Evolutionary conservation across 192 early-diverging fungal species (phyloP).

Genomic region (Phycomyces blakesleeanus): DNA sequence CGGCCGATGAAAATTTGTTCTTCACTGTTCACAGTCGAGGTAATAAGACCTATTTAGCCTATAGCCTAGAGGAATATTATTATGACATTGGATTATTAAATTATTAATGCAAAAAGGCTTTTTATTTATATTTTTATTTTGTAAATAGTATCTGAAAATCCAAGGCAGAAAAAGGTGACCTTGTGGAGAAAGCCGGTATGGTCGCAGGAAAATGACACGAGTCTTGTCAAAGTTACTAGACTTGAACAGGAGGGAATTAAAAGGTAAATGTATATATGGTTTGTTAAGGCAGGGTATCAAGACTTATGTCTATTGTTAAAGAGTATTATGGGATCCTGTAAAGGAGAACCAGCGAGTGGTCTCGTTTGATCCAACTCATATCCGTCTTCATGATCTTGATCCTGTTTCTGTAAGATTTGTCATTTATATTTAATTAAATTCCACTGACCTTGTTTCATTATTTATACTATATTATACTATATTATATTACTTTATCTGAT

Average conservation of each 20-base stretch:
- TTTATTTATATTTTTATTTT: no score
- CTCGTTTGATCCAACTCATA: slow-evolving; percentile 35
- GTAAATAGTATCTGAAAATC: slow-evolving; percentile 8
- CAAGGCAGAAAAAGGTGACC: slow-evolving; percentile 14
- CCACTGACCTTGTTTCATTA: no score
- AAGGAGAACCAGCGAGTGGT: slow-evolving; percentile 19
- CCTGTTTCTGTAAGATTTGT: slow-evolving; percentile 5
- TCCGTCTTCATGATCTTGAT: slow-evolving; percentile 50
- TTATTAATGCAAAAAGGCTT: no score
- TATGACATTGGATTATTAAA: no score
- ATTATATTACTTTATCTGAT: no score
- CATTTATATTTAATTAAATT: background rate
- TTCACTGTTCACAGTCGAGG: slow-evolving; percentile 55
- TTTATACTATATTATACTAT: no score
- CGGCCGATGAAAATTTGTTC: slow-evolving; percentile 51
- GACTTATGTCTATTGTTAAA: slow-evolving; percentile 10
- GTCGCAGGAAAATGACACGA: background rate
- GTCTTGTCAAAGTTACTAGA: background rate
- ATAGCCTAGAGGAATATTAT: no score
- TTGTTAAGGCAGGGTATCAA: background rate
- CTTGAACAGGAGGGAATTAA: slow-evolving; percentile 12
- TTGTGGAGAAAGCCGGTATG: slow-evolving; percentile 17
- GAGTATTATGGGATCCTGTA: slow-evolving; percentile 51
- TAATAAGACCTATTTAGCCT: no score
- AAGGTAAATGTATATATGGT: slow-evolving; percentile 5